Conservation (phyloP, 2,329 filamentous ascomycete species). For the Microsporum audouinii region DNA sequence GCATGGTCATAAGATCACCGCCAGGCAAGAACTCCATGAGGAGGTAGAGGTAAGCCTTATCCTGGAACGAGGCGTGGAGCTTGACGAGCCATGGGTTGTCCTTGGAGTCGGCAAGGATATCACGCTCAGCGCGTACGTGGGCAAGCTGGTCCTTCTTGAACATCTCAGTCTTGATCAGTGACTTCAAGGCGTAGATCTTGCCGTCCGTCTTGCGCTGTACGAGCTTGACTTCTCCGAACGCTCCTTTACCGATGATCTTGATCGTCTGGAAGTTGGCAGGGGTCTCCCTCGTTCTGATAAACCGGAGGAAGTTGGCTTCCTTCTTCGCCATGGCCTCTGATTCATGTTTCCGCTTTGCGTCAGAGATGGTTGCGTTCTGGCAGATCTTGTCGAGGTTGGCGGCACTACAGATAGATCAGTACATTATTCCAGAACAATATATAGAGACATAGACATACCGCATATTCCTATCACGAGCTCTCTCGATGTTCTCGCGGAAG, state of each 20-base stretch:
- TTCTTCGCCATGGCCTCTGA: conserved; percentile 74
- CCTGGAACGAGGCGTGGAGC: conserved; percentile 96
- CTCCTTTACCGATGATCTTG: conserved; percentile 98
- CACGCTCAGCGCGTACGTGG: conserved; percentile 92
- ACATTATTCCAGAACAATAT: background rate
- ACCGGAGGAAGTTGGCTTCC: conserved; percentile 95
- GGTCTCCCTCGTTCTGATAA: conserved; percentile 91
- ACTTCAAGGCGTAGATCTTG: conserved; percentile 98
- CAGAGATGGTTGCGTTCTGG: conserved; percentile 60
- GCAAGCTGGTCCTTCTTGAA: conserved; percentile 98
- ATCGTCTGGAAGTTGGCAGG: conserved; percentile 91
- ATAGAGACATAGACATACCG: conserved; percentile 48
- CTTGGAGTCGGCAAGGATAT: conserved; percentile 88
- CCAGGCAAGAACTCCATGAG: conserved; percentile 98
- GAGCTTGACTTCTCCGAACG: conserved; percentile 94
- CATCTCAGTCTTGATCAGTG: conserved; percentile 97
- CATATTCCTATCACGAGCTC: conserved; percentile 87
- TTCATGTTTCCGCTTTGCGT: conserved; percentile 69
- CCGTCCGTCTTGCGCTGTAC: conserved; percentile 93
- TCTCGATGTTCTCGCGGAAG: conserved; percentile 97
- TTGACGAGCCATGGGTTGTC: conserved; percentile 99
- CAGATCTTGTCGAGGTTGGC: conserved; percentile 84
- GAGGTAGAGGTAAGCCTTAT: conserved; percentile 93
- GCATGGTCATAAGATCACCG: conserved; percentile 98
- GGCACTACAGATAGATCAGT: conserved; percentile 47